These are phyloP conservation scores for Candida michaelii DNA, from an alignment of 805 yeast genomes.

Conservation along the genomic window DNA sequence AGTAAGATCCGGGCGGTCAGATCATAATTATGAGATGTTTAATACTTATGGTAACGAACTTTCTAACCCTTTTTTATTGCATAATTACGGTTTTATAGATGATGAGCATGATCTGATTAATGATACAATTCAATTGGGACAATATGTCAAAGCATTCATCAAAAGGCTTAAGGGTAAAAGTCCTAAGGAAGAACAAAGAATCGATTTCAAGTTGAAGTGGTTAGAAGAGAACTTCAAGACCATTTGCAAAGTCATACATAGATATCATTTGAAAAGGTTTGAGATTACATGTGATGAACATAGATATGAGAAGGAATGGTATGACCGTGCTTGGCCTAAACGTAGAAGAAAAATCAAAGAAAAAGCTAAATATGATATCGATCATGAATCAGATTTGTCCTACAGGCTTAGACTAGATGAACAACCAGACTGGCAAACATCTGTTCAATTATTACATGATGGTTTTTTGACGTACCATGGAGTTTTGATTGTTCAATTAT, in stretches of 20 bases:
- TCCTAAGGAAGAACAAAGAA: constrained; percentile 17
- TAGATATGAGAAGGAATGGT: not conserved
- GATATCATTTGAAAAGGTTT: not conserved
- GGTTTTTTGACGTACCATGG: not conserved
- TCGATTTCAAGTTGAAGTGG: constrained; percentile 46
- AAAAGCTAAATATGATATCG: not conserved
- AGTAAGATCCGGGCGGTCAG: constrained; percentile 40
- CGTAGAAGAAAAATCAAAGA: not conserved
- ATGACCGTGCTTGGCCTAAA: not conserved
- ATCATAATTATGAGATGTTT: constrained; percentile 58
- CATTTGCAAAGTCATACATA: constrained; percentile 24
- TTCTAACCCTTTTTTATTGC: constrained; percentile 61
- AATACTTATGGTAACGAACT: constrained; percentile 78
- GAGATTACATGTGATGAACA: not conserved
- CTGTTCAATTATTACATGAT: not conserved
- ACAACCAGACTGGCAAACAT: not conserved
- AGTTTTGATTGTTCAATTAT: not conserved
- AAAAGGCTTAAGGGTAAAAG: constrained; percentile 22
- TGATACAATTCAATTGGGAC: constrained; percentile 54
- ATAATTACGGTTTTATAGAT: constrained; percentile 77
- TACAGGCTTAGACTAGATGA: not conserved
- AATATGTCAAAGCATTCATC: constrained; percentile 25
- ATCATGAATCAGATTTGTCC: not conserved
- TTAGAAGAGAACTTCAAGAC: constrained; percentile 46
- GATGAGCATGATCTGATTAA: constrained; percentile 31